A percentile compares a stretch with the other conserved stretches of the same genome.
Evolutionary conservation across 768 basidiomycete species (phyloP).

Genomic region (Boletus pseudo-olivaceus): DNA sequence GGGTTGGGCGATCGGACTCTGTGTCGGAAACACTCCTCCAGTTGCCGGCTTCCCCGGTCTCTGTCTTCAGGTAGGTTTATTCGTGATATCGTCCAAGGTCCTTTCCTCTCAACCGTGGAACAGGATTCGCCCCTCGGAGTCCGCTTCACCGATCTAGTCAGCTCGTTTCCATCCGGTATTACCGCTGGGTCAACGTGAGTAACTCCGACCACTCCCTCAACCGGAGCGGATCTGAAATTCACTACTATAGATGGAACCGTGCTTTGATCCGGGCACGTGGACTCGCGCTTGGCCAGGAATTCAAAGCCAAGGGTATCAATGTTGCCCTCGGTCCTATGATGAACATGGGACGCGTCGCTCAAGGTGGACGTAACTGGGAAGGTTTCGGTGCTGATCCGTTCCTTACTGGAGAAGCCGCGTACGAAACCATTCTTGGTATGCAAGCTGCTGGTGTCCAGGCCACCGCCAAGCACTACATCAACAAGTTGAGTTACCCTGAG

Average conservation of each 20-base stretch:
- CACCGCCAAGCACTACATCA: conserved; percentile 80
- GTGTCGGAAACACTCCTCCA: conserved; percentile 65
- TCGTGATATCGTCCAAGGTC: background rate
- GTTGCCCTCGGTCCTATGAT: conserved; percentile 80
- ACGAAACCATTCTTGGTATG: conserved; percentile 79
- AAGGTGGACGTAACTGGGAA: conserved; percentile 91
- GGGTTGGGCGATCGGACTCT: conserved; percentile 48
- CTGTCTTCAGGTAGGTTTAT: conserved; percentile 56
- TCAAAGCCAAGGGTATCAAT: conserved; percentile 80
- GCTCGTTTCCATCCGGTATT: conserved; percentile 81
- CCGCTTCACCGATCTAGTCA: conserved; percentile 67
- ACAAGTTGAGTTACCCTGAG: conserved; percentile 47
- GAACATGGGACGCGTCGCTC: conserved; percentile 77
- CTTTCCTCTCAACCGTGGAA: background rate
- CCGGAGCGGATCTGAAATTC: background rate
- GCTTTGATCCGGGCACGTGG: conserved; percentile 74
- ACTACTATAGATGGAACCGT: conserved; percentile 59
- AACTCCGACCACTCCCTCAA: background rate
- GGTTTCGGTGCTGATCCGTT: conserved; percentile 93
- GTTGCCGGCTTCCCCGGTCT: conserved; percentile 60
- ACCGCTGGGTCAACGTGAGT: conserved; percentile 78
- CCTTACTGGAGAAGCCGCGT: conserved; percentile 70
- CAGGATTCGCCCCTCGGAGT: conserved; percentile 77
- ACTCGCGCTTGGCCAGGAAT: conserved; percentile 76
- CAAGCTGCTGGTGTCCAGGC: conserved; percentile 83